Evolutionary conservation across 352 stramenopile species (phyloP).

Genomic region (Phytopythium vexans): DNA sequence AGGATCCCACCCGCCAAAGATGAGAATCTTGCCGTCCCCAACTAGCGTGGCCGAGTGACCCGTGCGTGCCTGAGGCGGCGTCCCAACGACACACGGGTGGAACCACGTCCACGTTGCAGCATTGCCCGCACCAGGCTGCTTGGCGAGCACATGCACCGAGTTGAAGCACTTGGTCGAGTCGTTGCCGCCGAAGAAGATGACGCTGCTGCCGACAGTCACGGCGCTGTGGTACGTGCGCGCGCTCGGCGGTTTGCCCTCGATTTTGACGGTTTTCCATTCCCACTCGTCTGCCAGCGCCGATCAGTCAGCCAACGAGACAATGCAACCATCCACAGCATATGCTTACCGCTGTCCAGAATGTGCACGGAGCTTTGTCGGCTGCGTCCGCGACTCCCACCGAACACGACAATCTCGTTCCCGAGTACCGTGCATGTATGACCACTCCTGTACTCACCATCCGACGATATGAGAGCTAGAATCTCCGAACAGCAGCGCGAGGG

Average conservation of each 20-base stretch:
- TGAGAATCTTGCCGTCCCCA: conserved; percentile 81
- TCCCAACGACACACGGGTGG: conserved; percentile 75
- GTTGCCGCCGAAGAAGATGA: conserved; percentile 94
- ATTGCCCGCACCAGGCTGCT: conserved; percentile 16
- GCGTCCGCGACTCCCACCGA: conserved; percentile 67
- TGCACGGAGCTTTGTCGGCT: conserved; percentile 75
- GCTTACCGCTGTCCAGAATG: conserved; percentile 64
- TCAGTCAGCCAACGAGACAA: conserved; percentile 3
- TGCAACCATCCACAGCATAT: too few species aligned
- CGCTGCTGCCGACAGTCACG: conserved; percentile 53
- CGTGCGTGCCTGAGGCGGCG: conserved; percentile 73
- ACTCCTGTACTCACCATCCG: conserved; percentile 23
- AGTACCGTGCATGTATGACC: conserved; percentile 76
- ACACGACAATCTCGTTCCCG: conserved; percentile 76
- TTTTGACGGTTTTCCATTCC: conserved; percentile 87
- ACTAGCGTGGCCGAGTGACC: conserved; percentile 89
- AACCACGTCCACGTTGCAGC: conserved; percentile 78
- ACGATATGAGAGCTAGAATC: neutral
- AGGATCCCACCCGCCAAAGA: conserved; percentile 94
- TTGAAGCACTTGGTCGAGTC: conserved; percentile 91
- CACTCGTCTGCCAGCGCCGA: conserved; percentile 52
- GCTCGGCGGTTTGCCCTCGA: conserved; percentile 84
- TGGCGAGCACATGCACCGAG: conserved; percentile 89
- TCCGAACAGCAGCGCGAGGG: neutral
- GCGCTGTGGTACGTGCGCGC: conserved; percentile 91